Conservation (phyloP, 495 filamentous ascomycete genomes). For the Penicillium nucicola region DNA sequence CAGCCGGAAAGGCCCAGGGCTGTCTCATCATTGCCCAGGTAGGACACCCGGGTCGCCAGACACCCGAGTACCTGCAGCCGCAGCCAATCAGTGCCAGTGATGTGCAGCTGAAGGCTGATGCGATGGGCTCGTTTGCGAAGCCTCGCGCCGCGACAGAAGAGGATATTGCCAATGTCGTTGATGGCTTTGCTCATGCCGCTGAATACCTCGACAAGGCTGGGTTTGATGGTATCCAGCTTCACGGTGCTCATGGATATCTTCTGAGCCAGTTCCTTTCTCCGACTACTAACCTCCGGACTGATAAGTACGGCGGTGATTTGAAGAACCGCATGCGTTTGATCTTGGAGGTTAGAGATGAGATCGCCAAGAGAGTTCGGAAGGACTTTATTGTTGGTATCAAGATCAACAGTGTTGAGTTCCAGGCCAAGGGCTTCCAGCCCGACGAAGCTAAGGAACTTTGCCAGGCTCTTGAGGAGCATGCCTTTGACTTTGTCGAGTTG, state of each 20-base stretch:
- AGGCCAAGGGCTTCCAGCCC: constrained; percentile 53
- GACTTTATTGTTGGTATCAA: constrained; percentile 62
- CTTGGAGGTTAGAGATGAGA: constrained; percentile 33
- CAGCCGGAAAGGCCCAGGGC: constrained; percentile 49
- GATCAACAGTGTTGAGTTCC: constrained; percentile 68
- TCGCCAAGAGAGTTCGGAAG: constrained; percentile 40
- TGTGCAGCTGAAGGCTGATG: constrained; percentile 48
- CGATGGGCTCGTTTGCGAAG: constrained; percentile 47
- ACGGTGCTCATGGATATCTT: constrained; percentile 60
- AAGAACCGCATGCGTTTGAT: constrained; percentile 51
- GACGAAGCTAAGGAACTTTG: constrained; percentile 57
- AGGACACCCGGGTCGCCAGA: constrained; percentile 62
- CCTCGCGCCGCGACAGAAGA: constrained; percentile 44
- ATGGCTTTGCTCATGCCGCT: constrained; percentile 53
- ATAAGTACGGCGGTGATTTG: constrained; percentile 56
- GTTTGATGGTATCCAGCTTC: constrained; percentile 58
- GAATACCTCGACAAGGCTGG: constrained; percentile 56
- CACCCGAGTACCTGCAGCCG: constrained; percentile 40
- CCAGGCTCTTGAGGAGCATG: constrained; percentile 47
- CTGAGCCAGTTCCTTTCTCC: constrained; percentile 60
- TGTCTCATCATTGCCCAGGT: constrained; percentile 57
- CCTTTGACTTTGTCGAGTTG: constrained; percentile 64
- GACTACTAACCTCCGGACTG: constrained; percentile 54
- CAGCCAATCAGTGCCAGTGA: constrained; percentile 60
- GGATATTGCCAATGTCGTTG: constrained; percentile 48